These are phyloP conservation scores for Litchi chinensis DNA, from an alignment of 345 rosid species.

Conservation along the genomic window DNA sequence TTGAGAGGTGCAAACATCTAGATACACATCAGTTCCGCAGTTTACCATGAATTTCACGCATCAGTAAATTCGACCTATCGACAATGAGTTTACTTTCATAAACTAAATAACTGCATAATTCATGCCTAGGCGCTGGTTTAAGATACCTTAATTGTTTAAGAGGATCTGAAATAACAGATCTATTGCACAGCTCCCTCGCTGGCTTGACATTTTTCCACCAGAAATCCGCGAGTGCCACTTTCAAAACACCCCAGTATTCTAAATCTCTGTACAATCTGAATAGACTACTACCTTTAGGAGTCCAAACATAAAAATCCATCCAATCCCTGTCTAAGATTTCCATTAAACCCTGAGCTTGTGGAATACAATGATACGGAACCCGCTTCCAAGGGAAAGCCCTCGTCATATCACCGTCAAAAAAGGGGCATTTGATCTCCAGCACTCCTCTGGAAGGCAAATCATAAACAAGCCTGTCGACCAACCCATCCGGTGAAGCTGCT, in stretches of 20 bases:
- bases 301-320: conserved; percentile 88
- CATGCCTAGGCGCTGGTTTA: conserved; percentile 57
- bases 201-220: conserved; percentile 84
- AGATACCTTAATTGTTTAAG: conserved; percentile 39
- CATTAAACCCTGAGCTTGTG: conserved; percentile 86
- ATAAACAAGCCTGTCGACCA: conserved; percentile 38
- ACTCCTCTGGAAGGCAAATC: conserved; percentile 57
- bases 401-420: conserved; percentile 39
- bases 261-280: conserved; percentile 55
- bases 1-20: background rate
- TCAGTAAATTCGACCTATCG: conserved; percentile 37
- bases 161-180: conserved; percentile 43
- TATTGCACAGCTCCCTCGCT: conserved; percentile 52
- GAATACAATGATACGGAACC: conserved; percentile 54
- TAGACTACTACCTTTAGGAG: conserved; percentile 64
- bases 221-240: conserved; percentile 66
- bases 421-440: conserved; percentile 80
- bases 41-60: conserved; percentile 51
- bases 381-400: conserved; percentile 60
- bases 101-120: conserved; percentile 45
- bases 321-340: conserved; percentile 77
- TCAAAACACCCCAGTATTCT: conserved; percentile 64
- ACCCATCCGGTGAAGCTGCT: conserved; percentile 93
- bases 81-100: conserved; percentile 47
- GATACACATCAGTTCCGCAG: conserved; percentile 28